Percentiles rank a stretch among this genome's conserved stretches.
These are phyloP conservation scores for Arthrinium puccinioides DNA, from an alignment of 2,329 filamentous ascomycete genomes.

Conservation along the genomic window DNA sequence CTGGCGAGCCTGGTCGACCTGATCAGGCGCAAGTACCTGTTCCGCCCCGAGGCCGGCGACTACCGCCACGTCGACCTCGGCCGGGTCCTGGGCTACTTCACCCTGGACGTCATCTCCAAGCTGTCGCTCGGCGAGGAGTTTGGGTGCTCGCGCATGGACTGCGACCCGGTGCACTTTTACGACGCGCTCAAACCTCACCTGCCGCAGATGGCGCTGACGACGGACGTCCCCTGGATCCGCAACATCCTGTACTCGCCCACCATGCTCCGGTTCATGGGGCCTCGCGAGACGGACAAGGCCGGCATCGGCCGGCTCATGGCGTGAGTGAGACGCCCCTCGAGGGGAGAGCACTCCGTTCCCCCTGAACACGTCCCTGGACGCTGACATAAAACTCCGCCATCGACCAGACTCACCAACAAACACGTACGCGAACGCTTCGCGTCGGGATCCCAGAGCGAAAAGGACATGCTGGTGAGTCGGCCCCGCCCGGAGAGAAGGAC, in stretches of 20 bases:
- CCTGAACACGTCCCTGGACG: neutral
- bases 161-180: slow-evolving; percentile 13
- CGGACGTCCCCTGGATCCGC: slow-evolving; percentile 14
- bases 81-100: slow-evolving; percentile 6
- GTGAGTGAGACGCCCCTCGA: slow-evolving; percentile 1
- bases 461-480: slow-evolving; percentile 14
- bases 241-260: slow-evolving; percentile 11
- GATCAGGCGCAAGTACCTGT: slow-evolving; percentile 12
- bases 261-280: slow-evolving; percentile 12
- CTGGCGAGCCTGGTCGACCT: slow-evolving; percentile 7
- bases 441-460: slow-evolving; percentile 1
- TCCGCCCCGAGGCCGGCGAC: neutral
- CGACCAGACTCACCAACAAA: slow-evolving; percentile 6
- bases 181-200: slow-evolving; percentile 7
- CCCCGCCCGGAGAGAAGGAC: no score
- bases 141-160: slow-evolving; percentile 15
- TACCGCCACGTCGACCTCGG: slow-evolving; percentile 8
- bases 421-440: slow-evolving; percentile 3
- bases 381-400: neutral
- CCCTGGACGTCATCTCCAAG: slow-evolving; percentile 18
- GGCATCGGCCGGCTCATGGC: slow-evolving; percentile 13
- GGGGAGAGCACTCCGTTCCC: neutral
- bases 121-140: slow-evolving; percentile 17
- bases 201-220: slow-evolving; percentile 8
- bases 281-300: slow-evolving; percentile 13